A percentile compares a stretch with the other conserved stretches of the same genome.
These are phyloP conservation scores for Entrophospora sp. DNA, from an alignment of 192 early-diverging fungal genomes.

Conservation along the genomic window DNA sequence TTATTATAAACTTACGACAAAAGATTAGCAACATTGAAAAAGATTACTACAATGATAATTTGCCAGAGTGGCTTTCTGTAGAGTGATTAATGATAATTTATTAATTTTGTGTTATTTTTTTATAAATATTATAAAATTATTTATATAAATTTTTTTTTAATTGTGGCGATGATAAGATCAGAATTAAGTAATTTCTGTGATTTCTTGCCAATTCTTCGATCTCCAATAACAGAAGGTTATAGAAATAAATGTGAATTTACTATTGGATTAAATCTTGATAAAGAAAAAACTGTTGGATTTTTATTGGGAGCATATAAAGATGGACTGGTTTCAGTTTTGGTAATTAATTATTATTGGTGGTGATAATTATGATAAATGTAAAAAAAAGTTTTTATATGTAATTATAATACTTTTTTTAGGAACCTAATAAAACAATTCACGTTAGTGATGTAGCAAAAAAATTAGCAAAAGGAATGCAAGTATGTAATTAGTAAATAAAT, in stretches of 20 bases:
- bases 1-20: slow-evolving; percentile 31
- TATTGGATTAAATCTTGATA: slow-evolving; percentile 49
- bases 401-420: no score
- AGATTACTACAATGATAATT: background rate
- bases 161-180: no score
- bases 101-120: background rate
- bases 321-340: slow-evolving; percentile 47
- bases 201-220: slow-evolving; percentile 33
- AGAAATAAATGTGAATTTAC: slow-evolving; percentile 76
- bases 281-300: slow-evolving; percentile 54
- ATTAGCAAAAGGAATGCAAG: slow-evolving; percentile 39
- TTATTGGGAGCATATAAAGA: slow-evolving; percentile 55
- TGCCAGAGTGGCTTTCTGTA: background rate
- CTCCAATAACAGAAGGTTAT: slow-evolving; percentile 53
- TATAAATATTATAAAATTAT: background rate
- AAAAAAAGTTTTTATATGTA: no score
- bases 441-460: slow-evolving; percentile 39
- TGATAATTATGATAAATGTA: background rate
- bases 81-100: background rate
- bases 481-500: slow-evolving; percentile 25
- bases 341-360: background rate
- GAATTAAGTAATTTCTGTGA: slow-evolving; percentile 21
- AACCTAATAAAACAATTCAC: slow-evolving; percentile 34
- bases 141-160: background rate
- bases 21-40: no score